Conservation (phyloP, 1,139 yeast species). For the Sugiyamaella xylanicola region DNA sequence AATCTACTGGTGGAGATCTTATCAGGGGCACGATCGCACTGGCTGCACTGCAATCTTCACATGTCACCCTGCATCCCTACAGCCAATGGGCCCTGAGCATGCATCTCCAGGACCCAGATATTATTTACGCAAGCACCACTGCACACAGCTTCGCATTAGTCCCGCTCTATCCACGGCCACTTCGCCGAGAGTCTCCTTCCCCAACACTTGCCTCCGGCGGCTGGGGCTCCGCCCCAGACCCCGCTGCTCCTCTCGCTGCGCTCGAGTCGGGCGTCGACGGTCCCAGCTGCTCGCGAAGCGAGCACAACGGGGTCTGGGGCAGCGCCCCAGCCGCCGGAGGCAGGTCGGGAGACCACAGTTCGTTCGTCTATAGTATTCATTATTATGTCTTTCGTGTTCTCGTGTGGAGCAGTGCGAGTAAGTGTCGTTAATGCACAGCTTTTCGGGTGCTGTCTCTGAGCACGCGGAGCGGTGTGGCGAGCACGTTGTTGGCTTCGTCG, state of each 20-base stretch:
- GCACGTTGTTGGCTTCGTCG: conserved; percentile 15
- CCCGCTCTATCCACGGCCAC: no score
- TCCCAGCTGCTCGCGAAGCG: neutral
- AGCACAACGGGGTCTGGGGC: neutral
- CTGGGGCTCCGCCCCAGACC: neutral
- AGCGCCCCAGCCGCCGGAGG: conserved; percentile 1
- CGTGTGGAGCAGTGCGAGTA: neutral
- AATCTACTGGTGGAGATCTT: no score
- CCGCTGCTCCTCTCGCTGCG: neutral
- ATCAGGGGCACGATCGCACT: no score
- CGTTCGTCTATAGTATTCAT: no score
- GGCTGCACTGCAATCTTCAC: no score
- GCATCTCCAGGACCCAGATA: neutral
- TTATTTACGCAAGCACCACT: no score
- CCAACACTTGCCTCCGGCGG: neutral
- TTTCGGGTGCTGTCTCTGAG: conserved; percentile 30
- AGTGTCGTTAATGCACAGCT: neutral
- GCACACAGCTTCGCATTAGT: no score
- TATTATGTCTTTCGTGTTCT: no score
- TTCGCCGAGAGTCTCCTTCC: no score
- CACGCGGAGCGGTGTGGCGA: conserved; percentile 35
- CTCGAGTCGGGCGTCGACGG: no score
- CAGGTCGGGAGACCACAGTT: neutral
- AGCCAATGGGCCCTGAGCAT: neutral
- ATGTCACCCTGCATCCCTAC: neutral